Base-by-base conservation (phyloP, 768 basidiomycete genomes). In the Xerocomellus amylosporus region DNA sequence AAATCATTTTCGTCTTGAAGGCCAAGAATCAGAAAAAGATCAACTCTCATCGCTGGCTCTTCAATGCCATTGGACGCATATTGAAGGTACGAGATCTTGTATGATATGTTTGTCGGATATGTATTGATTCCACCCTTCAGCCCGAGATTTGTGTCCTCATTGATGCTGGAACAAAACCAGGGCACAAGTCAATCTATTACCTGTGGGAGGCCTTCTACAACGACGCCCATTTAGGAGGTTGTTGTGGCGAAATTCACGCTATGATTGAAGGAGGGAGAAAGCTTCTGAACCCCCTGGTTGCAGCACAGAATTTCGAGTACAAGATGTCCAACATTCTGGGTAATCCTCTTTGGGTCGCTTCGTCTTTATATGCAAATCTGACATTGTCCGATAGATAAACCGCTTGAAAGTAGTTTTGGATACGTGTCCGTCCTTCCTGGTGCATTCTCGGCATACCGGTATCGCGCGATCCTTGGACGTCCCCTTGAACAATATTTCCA, bases 251-350 rank as follows among this genome's bases (percentile, higher is more conserved):
- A 78, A 95, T 96, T 61, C 90, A 95, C 58, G 95, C 95, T 56
- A 96, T 96, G 95, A 90, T 96, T 64, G 84, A 93, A 70, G 91
- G 92, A 15, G 93, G 93, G 41, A 86, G 72, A 72, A 97, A 97
- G 71, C 82, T 98, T 24, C 70, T 98, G 56, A 98, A 98, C 65
- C 95, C 93, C 19, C 75, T 94, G 46, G 82, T 98, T 30, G 95
- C 95, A 8, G 93, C 95, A 15, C 95, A 98, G 71, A 97, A 98
- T 73, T 95, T 95, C 63, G 93, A 95, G 74, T 97, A 97, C 76
- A 97, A 93, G 75, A 96, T 98, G 91, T 94, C 92, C 42, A 97
- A 98, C 73, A 97, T 98, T 66, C 77, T 98, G 28, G 89, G 87
- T 85, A 61, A 50, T 76, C 52, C 31, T 20, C 31, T 20, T 31